Base-by-base conservation (phyloP, 768 basidiomycete genomes). In the Kwoniella shandongensis region DNA sequence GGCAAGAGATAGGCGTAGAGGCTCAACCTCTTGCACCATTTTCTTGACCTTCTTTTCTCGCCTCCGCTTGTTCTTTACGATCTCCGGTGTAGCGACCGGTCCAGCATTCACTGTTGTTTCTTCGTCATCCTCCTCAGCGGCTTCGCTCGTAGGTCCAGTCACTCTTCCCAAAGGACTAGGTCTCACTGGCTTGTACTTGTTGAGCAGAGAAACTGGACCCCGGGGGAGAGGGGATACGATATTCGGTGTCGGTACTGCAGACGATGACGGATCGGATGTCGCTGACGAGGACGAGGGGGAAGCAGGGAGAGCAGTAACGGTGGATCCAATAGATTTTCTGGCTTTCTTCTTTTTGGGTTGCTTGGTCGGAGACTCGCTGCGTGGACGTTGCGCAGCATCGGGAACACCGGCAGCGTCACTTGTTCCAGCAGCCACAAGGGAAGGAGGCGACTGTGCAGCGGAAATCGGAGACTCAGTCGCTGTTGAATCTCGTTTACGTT, bases 11-110 rank as follows among this genome's bases (percentile, higher is more conserved):
- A n/a, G n/a, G n/a, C n/a, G n/a, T n/a, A n/a, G n/a, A n/a, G n/a
- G n/a, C n/a, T n/a, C n/a, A 5, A 11, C 69, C 74, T 38, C 76
- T 23, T 71, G 76, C 72, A 26, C 26, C 25, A 51, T 4, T 29
- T 26, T 55, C 67, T 12, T 56, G 59, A 0, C 60, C 74, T 4
- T 57, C 63, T 0, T 53, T 57, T 0, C 63, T 66, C 2, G 68
- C 74, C 4, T 69, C 78, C 25, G 78, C 79, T 17, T 77, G 65
- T 69, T 64, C 27, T 50, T 39, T 13, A 39, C 17, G 61, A n/a
- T 26, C 26, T 29, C 59, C 7, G 32, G 13, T 44, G 27, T n/a
- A 18, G 51, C 8, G 47, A n/a, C n/a, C n/a, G n/a, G n/a, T n/a
- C n/a, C n/a, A n/a, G n/a, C n/a, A n/a, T n/a, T n/a, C n/a, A n/a